Evolutionary conservation across 2,329 filamentous ascomycete genomes (phyloP).

Genomic region (Apiospora rasikravindrae): DNA sequence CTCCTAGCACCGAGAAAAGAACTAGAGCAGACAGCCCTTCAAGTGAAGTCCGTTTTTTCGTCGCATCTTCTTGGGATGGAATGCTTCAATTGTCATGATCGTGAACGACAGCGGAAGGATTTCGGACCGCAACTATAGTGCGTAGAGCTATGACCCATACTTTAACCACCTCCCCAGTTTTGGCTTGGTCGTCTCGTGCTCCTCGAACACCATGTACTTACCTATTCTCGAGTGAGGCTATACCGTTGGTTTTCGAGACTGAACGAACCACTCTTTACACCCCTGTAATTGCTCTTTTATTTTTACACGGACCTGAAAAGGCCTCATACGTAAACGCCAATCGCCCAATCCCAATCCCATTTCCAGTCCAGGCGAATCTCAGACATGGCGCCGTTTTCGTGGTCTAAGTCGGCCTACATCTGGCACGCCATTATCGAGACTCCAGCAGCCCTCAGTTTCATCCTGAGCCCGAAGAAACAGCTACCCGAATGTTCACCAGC

Average conservation of each 20-base stretch:
- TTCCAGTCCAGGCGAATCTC: not conserved
- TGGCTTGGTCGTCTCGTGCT: not conserved
- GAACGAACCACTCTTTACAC: not conserved
- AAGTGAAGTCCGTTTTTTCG: not conserved
- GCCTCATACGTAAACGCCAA: not conserved
- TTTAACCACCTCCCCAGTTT: not conserved
- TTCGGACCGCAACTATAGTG: not conserved
- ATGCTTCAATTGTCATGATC: not conserved
- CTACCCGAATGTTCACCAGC: slow-evolving; percentile 46
- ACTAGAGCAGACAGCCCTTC: not conserved
- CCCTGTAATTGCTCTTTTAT: not conserved
- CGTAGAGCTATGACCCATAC: not conserved
- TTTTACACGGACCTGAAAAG: not conserved
- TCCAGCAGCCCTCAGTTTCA: slow-evolving; percentile 52
- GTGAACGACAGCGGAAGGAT: not conserved
- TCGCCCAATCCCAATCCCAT: not conserved
- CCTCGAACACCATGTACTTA: not conserved
- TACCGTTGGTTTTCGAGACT: not conserved
- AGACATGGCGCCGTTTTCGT: slow-evolving; percentile 23
- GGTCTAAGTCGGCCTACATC: slow-evolving; percentile 40
- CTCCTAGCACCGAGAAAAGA: not conserved
- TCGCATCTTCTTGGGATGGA: not conserved
- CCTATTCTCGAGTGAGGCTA: too few relatives aligned
- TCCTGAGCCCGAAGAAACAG: slow-evolving; percentile 48
- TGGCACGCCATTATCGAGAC: slow-evolving; percentile 47